Evolutionary conservation across 2,329 filamentous ascomycete species (phyloP).

Genomic region (Talaromyces sp.): DNA sequence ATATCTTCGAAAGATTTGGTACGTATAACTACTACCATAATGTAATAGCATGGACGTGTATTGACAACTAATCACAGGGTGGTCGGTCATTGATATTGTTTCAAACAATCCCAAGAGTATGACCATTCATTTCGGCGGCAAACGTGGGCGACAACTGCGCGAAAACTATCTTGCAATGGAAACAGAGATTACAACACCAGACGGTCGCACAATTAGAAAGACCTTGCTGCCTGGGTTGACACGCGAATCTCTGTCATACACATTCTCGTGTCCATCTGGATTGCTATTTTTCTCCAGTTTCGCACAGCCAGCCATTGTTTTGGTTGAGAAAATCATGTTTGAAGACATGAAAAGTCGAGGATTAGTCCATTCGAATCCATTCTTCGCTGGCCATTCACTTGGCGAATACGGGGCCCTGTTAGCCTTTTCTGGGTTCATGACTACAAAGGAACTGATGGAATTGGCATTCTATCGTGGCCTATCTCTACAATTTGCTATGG

Average conservation of each 20-base stretch:
- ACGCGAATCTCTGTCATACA: conserved; percentile 91
- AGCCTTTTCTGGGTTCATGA: conserved; percentile 95
- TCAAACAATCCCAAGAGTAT: conserved; percentile 99
- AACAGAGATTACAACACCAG: conserved; percentile 35
- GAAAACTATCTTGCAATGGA: conserved; percentile 99
- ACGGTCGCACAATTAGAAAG: conserved; percentile 93
- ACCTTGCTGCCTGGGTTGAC: conserved; percentile 98
- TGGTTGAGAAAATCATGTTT: conserved; percentile 99
- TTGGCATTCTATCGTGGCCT: conserved; percentile 98
- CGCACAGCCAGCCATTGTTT: conserved; percentile 91
- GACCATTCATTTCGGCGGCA: conserved; percentile 95
- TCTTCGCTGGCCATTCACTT: conserved; percentile 94
- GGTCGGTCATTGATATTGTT: conserved; percentile 97
- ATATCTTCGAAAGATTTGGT: conserved; percentile 8
- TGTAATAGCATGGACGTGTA: conserved; percentile 58
- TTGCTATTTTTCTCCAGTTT: conserved; percentile 96
- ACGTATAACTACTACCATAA: neutral
- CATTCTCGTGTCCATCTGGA: conserved; percentile 90
- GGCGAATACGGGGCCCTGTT: conserved; percentile 97
- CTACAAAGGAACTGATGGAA: conserved; percentile 93
- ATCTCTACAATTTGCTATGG: conserved; percentile 98
- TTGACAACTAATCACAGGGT: conserved; percentile 62
- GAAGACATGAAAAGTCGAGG: conserved; percentile 98
- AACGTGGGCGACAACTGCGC: conserved; percentile 92
- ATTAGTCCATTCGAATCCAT: conserved; percentile 91